Percentiles rank a stretch among this genome's conserved stretches.
phyloP scores from a whole-genome alignment of 345 rosid species.

The Lagerstroemia speciosa region DNA sequence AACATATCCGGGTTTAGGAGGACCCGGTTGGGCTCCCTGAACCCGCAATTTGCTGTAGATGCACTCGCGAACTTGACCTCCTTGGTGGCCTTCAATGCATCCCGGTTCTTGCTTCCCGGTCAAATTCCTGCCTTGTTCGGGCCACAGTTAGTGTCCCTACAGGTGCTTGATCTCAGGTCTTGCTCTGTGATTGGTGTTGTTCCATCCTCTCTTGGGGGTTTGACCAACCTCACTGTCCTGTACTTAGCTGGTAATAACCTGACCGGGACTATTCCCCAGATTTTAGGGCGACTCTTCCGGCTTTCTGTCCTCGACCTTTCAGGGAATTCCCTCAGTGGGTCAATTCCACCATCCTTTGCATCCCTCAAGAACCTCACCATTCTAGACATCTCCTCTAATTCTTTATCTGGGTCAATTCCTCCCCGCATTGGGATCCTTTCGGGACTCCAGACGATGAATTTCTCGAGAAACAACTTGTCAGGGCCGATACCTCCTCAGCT shows the following conservation, averaged over 20 bases:
- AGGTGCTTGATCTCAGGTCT: slow-evolving; percentile 81
- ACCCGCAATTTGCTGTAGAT: slow-evolving; percentile 71
- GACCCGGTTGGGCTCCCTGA: slow-evolving; percentile 61
- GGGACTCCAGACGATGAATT: slow-evolving; percentile 53
- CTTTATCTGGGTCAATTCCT: slow-evolving; percentile 58
- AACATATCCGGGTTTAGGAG: slow-evolving; percentile 82
- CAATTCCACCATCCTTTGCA: slow-evolving; percentile 55
- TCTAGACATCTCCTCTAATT: slow-evolving; percentile 73
- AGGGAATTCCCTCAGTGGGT: slow-evolving; percentile 47
- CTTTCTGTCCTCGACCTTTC: slow-evolving; percentile 67
- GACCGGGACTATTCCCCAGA: slow-evolving; percentile 50
- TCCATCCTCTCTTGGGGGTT: slow-evolving; percentile 60
- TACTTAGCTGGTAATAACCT: slow-evolving; percentile 52
- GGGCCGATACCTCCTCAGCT: slow-evolving; percentile 66
- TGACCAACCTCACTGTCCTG: slow-evolving; percentile 52
- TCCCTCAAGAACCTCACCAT: slow-evolving; percentile 43
- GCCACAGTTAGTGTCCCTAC: slow-evolving; percentile 34
- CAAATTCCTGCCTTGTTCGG: slow-evolving; percentile 79
- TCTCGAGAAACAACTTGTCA: slow-evolving; percentile 61
- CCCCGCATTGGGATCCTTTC: slow-evolving; percentile 40
- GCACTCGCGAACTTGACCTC: slow-evolving; percentile 58
- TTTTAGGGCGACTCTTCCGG: slow-evolving; percentile 44
- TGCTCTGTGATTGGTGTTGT: slow-evolving; percentile 50
- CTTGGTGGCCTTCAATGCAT: slow-evolving; percentile 67
- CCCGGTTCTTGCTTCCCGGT: slow-evolving; percentile 68